Evolutionary conservation across 2,329 filamentous ascomycete genomes (phyloP), one percentile per base, ranked within the genome.

Genomic region (Colletotrichum sublineola): DNA sequence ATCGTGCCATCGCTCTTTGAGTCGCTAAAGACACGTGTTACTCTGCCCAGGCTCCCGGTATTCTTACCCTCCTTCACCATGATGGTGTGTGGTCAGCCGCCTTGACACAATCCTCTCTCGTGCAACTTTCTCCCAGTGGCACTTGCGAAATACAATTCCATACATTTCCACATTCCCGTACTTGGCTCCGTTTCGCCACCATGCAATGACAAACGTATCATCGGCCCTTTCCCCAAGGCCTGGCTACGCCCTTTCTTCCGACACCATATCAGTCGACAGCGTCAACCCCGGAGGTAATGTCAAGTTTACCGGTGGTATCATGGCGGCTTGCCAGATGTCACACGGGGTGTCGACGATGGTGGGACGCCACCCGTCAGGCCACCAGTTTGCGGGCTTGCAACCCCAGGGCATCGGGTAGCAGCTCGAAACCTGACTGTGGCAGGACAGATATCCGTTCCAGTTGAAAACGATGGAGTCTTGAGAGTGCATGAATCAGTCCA

Each of bases 361-460:
- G 24, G 68, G 68, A 24, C 40, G 50, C 20, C 20, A n/a, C 9
- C 68, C 68, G 42, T 58, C 42, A 20, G 68, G 68, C 68, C 68
- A 71, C 68, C 68, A 71, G 24, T 62, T 46, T n/a, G 20, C 24
- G 18, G 57, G 42, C 42, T 68, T 56, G 36, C 68, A 71, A n/a
- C 15, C 29, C 68, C 64, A 71, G 20, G 42, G 33, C 56, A 63
- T 42, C 18, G 38, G 29, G 29, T 67, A 48, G 58, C 68, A 73
- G 40, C 53, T 46, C 1, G 71, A 73, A 8, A 73, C 61, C 46
- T 40, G 44, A 31, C 63, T 42, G 46, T 31, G 40, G 48, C 71
- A 73, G 31, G 52, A 48, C 31, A 73, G 63, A 12, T 73, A 67
- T 11, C 68, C 71, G 40, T 73, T 71, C 63, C 68, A 73, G 46